Base-by-base conservation (phyloP, 2,329 filamentous ascomycete genomes). In the Alternaria solani region DNA sequence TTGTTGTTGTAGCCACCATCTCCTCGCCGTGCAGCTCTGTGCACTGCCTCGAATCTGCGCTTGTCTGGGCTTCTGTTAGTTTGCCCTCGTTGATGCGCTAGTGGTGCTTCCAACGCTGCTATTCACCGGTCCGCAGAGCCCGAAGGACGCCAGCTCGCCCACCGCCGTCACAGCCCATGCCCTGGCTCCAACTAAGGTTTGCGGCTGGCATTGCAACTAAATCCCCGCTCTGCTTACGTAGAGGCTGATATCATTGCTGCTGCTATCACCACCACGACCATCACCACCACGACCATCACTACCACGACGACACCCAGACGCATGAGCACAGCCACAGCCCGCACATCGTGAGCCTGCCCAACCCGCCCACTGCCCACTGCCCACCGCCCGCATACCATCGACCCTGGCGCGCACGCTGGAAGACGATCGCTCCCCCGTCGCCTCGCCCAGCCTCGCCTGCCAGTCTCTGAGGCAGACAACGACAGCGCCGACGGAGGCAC, bases 401-500 rank as follows among this genome's bases (percentile, higher is more conserved):
- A 71, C 75, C 75, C 75, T 79, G 77, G 77, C 77, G 78, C 76
- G 69, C 71, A 75, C 71, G 68, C 75, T 69, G 69, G 63, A 71
- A 65, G 59, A 63, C 68, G 67, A 75, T 64, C 66, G 68, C 64
- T 72, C 75, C 66, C 69, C 68, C 71, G 73, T 74, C 74, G 71
- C 71, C 69, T 67, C 63, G 66, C 63, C 68, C 66, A 69, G 70
- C 62, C 61, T 64, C 65, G 61, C 66, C 70, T 70, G 69, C 62
- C 67, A 69, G 67, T 66, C 69, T 66, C 66, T 70, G 55, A 71
- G 71, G 68, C 70, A 73, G 68, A 75, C 74, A 66, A 72, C 72
- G 60, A 75, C 76, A 65, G 73, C 76, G 63, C 78, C 79, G 67
- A 79, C 78, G 73, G 76, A 82, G 71, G 78, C 78, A 65, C 75